These are phyloP conservation scores for Calonectria multiphialidica DNA, from an alignment of 2,329 filamentous ascomycete genomes.

Conservation along the genomic window DNA sequence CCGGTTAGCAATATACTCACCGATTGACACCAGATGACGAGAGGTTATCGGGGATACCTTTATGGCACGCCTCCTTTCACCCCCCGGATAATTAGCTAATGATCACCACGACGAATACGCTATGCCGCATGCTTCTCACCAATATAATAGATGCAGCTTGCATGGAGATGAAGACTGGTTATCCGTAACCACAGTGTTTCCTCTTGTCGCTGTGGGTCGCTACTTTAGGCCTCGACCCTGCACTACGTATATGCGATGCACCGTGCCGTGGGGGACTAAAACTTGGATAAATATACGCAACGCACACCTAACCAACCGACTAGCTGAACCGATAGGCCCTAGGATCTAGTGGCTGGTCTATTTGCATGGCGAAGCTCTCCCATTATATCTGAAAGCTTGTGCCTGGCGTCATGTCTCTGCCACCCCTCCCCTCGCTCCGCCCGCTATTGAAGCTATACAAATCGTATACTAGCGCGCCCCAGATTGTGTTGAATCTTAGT, in stretches of 20 bases:
- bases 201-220: not conserved
- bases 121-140: not conserved
- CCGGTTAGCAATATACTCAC: not conserved
- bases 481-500: not conserved
- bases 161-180: not conserved
- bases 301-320: too few species aligned
- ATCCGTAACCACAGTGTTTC: not conserved
- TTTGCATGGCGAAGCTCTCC: not conserved
- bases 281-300: too few species aligned
- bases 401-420: not conserved
- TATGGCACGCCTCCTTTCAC: not conserved
- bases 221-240: not conserved
- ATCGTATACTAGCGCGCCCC: not conserved
- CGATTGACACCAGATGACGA: too few species aligned
- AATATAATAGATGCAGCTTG: not conserved
- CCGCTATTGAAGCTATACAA: not conserved
- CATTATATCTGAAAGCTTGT: slow-evolving; percentile 5
- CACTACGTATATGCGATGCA: not conserved
- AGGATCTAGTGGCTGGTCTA: not conserved
- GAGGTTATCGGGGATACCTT: not conserved
- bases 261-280: not conserved
- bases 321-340: not conserved
- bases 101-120: not conserved
- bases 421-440: not conserved
- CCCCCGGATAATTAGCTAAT: not conserved